Percentiles rank a stretch among this genome's conserved stretches.
Evolutionary conservation across 768 basidiomycete genomes (phyloP).

Genomic region (Polyporus arcularius): DNA sequence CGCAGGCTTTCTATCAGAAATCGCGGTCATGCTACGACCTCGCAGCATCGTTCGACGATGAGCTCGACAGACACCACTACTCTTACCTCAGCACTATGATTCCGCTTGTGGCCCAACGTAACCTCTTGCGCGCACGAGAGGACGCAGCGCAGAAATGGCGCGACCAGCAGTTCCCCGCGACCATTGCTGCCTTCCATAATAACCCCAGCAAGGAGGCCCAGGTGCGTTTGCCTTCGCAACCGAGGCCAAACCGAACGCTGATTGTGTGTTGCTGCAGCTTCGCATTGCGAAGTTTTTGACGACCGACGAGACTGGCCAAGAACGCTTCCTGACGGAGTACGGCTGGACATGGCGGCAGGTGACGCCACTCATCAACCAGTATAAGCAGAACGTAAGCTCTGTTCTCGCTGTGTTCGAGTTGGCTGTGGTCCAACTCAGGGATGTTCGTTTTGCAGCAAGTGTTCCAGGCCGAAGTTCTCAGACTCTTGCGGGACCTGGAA

Average conservation of each 20-base stretch:
- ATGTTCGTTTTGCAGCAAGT: neutral
- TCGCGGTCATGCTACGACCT: conserved; percentile 1
- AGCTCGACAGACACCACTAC: conserved; percentile 27
- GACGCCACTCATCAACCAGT: conserved; percentile 42
- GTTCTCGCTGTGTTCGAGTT: too few relatives aligned
- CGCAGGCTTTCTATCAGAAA: conserved; percentile 12
- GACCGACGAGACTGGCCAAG: conserved; percentile 33
- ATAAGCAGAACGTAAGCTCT: conserved; percentile 42
- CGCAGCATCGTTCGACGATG: conserved; percentile 9
- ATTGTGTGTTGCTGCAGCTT: conserved; percentile 31
- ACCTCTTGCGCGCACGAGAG: conserved; percentile 22
- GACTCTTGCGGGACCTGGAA: conserved; percentile 9
- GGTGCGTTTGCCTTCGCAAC: neutral
- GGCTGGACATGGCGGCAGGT: conserved; percentile 55
- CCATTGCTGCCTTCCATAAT: conserved; percentile 29
- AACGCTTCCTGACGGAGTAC: conserved; percentile 50
- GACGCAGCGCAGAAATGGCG: conserved; percentile 24
- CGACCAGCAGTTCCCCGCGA: conserved; percentile 38
- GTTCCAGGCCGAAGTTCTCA: conserved; percentile 11
- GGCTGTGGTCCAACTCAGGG: neutral
- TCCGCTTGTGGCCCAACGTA: conserved; percentile 20
- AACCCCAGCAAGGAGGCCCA: conserved; percentile 40
- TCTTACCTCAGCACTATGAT: conserved; percentile 30
- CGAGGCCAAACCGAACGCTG: too few relatives aligned
- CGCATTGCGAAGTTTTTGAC: conserved; percentile 51